Conservation (phyloP, 1,284 basidiomycete genomes). For the Leccinum solheimii region DNA sequence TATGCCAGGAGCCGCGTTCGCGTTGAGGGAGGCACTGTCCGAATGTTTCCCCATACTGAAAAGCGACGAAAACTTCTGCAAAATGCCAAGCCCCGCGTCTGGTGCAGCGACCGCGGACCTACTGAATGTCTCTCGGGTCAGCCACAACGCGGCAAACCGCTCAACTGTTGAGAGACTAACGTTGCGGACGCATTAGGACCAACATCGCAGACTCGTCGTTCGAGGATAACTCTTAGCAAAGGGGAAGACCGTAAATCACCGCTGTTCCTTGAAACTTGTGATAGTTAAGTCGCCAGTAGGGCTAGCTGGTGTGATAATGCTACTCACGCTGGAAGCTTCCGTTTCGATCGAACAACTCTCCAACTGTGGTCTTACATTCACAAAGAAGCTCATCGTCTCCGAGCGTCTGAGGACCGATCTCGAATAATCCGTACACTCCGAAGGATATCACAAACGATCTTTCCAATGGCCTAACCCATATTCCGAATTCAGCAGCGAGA, state of each 20-base stretch:
- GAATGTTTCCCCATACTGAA: neutral
- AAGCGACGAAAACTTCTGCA: neutral
- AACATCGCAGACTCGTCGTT: neutral
- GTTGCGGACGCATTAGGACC: neutral
- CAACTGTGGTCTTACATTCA: constrained; percentile 1
- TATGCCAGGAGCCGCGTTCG: neutral
- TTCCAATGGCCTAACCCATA: neutral
- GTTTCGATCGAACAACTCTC: neutral
- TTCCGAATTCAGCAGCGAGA: neutral
- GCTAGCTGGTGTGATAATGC: neutral
- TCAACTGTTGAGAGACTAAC: neutral
- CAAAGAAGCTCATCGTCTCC: constrained; percentile 1
- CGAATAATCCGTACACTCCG: neutral
- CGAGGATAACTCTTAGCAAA: neutral
- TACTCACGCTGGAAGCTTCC: constrained; percentile 1
- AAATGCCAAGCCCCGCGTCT: neutral
- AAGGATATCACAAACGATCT: neutral
- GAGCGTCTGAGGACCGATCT: neutral
- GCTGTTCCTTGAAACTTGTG: neutral
- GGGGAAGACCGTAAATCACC: neutral
- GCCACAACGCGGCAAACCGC: neutral
- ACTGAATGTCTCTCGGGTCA: neutral
- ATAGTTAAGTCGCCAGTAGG: neutral
- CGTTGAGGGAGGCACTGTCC: neutral
- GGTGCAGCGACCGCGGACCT: neutral